Evolutionary conservation across 306 rosid species (phyloP).

Genomic region (Cucurbita ficifolia): DNA sequence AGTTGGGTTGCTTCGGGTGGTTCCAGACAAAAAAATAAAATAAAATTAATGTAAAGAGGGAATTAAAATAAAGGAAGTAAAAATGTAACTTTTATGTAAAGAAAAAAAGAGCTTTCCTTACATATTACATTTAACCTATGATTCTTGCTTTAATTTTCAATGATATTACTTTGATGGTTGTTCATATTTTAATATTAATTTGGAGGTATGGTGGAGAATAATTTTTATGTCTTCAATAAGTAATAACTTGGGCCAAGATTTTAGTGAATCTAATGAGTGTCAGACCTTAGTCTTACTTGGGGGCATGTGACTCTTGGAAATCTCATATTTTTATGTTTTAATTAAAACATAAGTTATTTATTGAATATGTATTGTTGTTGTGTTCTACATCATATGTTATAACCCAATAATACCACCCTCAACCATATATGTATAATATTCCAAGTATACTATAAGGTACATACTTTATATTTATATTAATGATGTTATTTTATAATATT

Average conservation of each 20-base stretch:
- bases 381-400: neutral
- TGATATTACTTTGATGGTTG: neutral
- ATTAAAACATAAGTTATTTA: neutral
- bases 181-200: neutral
- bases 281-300: neutral
- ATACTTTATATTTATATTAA: neutral
- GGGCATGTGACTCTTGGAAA: conserved; percentile 6
- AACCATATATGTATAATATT: neutral
- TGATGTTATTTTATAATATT: no score
- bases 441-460: neutral
- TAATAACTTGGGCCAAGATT: neutral
- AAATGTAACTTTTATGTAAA: no score
- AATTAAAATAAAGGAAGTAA: no score
- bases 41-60: no score
- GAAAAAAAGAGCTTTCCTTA: neutral
- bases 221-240: neutral
- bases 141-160: neutral
- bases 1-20: no score
- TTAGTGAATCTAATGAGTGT: conserved; percentile 7
- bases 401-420: neutral
- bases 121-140: neutral
- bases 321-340: neutral
- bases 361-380: neutral
- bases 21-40: no score
- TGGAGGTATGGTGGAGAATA: neutral